Base-by-base conservation (phyloP, 2,329 filamentous ascomycete species). In the Fusarium dlaminii region DNA sequence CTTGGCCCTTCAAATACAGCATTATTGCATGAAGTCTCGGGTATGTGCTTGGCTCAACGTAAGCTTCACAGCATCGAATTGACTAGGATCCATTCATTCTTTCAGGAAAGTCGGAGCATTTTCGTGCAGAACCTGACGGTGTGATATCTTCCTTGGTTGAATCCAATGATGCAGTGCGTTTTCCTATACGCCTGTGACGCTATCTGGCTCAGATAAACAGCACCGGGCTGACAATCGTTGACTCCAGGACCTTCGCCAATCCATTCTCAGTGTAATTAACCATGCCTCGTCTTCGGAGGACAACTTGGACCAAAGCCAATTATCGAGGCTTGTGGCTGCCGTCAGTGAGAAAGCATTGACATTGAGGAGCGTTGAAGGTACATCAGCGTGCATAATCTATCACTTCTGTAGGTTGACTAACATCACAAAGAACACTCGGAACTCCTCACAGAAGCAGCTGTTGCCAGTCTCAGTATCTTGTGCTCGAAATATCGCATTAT, bases 391-490 rank as follows among this genome's bases (percentile, higher is more conserved):
- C 20, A 29, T 57, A 24, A 36, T 14, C 27, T 10, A 29, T n/a
- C 18, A 22, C 48, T 34, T 45, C 22, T 39, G 45, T 11, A 12
- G n/a, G 17, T 36, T 36, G 27, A 48, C 61, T 51, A 30, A 69
- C 59, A 52, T 12, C 27, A 46, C 11, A 27, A 43, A 63, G 37
- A 52, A 54, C 29, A 20, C 6, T 43, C 45, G 12, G 60, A 65
- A 13, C 60, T 77, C 20, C 57, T 68, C 4, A 62, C 70, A 10
- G 81, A 82, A 68, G 72, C 74, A 24, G 75, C 68, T 5, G 67
- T 82, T 15, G 79, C 78, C 8, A 79, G 76, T 40, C 66, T 85
- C 6, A 42, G 66, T 6, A 36, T 79, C 6, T 66, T 84, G 14
- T 70, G 71, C 11, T 71, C 70, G 18, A 37, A 14, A 18, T 45